A percentile compares a stretch with the other conserved stretches of the same genome.
These are phyloP conservation scores for Venturia nashicola DNA, from an alignment of 2,329 filamentous ascomycete species.

Conservation along the genomic window DNA sequence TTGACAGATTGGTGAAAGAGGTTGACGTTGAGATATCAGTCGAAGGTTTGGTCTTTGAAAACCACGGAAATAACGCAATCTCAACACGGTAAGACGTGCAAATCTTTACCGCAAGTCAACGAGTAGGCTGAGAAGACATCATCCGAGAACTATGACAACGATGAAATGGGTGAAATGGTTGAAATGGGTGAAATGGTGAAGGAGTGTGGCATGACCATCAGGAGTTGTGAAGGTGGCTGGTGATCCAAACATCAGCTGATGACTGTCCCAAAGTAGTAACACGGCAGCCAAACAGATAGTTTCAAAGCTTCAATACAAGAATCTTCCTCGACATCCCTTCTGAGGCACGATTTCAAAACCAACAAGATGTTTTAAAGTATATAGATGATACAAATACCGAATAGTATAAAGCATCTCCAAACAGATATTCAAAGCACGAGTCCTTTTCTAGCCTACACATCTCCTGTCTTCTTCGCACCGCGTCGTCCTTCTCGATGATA, in stretches of 20 bases:
- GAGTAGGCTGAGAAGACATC: neutral
- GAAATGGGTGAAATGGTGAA: neutral
- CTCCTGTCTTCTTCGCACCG: neutral
- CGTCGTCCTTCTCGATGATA: neutral
- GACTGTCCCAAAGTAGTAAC: neutral
- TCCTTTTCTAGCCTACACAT: neutral
- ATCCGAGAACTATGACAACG: neutral
- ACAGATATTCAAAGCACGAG: too few relatives aligned
- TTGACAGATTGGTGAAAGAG: neutral
- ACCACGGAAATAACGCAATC: neutral
- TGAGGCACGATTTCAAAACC: too few relatives aligned
- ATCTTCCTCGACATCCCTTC: neutral
- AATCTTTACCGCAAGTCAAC: neutral
- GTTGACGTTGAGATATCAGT: neutral
- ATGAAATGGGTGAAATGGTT: neutral
- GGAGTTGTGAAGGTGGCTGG: neutral
- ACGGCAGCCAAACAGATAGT: neutral
- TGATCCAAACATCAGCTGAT: neutral
- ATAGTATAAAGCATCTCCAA: too few relatives aligned
- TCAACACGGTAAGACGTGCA: neutral
- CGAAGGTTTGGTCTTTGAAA: neutral
- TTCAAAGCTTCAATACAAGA: neutral
- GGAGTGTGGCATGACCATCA: neutral
- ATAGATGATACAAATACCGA: too few relatives aligned
- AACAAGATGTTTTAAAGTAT: too few relatives aligned